Conservation (phyloP, 495 filamentous ascomycete species). For the Aspergillus sclerotioniger region DNA sequence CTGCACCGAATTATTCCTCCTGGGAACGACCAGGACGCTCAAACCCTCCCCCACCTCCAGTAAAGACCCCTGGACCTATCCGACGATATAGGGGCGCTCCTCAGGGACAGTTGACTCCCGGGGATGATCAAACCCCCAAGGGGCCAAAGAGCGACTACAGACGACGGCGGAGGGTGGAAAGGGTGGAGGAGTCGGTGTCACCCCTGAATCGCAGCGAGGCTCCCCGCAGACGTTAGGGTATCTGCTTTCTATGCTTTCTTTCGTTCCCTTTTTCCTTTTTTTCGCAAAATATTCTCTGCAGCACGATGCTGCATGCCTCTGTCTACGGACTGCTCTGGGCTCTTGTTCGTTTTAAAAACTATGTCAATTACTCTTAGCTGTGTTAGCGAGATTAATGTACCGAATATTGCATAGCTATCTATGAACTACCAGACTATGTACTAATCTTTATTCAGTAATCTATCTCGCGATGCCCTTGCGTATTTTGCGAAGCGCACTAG, state of each 20-base stretch:
- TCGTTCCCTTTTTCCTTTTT: neutral
- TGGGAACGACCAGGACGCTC: neutral
- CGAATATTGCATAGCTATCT: no score
- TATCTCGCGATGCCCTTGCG: no score
- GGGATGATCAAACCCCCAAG: neutral
- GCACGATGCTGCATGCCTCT: neutral
- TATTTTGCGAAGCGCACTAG: no score
- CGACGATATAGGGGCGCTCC: neutral
- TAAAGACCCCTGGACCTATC: neutral
- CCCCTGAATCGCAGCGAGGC: neutral
- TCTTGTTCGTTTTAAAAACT: neutral
- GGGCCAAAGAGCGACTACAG: neutral
- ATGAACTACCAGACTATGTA: no score
- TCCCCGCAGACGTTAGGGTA: neutral
- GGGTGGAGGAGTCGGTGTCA: neutral
- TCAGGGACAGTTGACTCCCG: neutral
- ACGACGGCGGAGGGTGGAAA: neutral
- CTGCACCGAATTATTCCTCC: neutral
- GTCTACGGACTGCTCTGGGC: neutral
- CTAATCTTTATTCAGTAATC: no score
- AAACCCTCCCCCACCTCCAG: neutral
- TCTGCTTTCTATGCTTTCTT: neutral
- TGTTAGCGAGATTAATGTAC: neutral
- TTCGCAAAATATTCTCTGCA: neutral
- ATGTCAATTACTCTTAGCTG: neutral